A percentile compares a stretch with the other conserved stretches of the same genome.
Evolutionary conservation across 129 eudicot species (phyloP).

Genomic region (Silybum marianum): DNA sequence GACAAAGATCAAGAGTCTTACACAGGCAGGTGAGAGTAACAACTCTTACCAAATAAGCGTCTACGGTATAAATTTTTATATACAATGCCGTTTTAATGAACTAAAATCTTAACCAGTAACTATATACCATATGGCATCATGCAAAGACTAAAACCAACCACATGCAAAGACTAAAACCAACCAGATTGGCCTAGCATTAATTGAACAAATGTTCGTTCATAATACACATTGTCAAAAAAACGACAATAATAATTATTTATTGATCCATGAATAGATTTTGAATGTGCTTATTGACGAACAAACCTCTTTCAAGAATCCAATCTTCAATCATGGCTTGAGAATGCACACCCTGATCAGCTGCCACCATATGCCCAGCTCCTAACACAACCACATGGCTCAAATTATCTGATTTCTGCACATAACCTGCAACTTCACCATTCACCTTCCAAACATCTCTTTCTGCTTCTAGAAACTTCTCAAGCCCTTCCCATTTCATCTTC

Average conservation of each 20-base stretch:
- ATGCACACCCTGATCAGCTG: constrained; percentile 53
- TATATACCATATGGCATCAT: too few species aligned
- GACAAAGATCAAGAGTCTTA: too few species aligned
- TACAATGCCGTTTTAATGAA: too few species aligned
- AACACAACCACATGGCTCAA: constrained; percentile 61
- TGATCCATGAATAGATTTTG: not conserved
- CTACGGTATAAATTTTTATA: too few species aligned
- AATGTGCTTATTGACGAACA: constrained; percentile 31
- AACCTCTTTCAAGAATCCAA: not conserved
- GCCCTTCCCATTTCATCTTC: constrained; percentile 47
- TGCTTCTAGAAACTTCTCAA: constrained; percentile 41
- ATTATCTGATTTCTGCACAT: constrained; percentile 65
- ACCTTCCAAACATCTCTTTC: constrained; percentile 70
- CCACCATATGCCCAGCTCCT: constrained; percentile 74
- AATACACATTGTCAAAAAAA: too few species aligned
- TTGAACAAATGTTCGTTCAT: too few species aligned
- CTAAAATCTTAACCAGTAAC: too few species aligned
- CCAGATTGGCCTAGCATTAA: too few species aligned
- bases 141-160: too few species aligned
- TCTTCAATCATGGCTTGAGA: not conserved
- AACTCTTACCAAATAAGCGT: too few species aligned
- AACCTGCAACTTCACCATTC: constrained; percentile 55
- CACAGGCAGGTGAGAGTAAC: too few species aligned
- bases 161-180: too few species aligned
- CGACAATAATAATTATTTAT: not conserved